phyloP scores from a whole-genome alignment of 2,329 filamentous ascomycete genomes.

The Tolypocladium tropicale region DNA sequence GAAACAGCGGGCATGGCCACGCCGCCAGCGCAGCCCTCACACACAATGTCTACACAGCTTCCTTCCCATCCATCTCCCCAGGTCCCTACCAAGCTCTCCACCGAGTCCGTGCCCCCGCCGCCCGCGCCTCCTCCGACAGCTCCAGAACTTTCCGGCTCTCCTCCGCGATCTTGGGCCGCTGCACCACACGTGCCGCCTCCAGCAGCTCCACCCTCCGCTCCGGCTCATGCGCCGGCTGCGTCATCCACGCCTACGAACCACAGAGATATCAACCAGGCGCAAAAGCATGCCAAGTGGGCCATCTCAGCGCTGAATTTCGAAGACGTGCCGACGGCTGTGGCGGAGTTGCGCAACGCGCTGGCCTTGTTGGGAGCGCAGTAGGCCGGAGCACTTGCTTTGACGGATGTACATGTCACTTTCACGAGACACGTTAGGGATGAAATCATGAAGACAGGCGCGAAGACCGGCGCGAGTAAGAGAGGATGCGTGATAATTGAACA shows the following conservation, averaged over 20 bases:
- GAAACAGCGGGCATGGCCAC: not conserved
- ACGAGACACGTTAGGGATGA: not conserved
- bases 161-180: too few relatives aligned
- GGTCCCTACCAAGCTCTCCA: slow-evolving; percentile 13
- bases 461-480: not conserved
- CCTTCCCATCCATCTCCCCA: slow-evolving; percentile 19
- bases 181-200: not conserved
- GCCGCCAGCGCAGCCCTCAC: not conserved
- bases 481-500: not conserved
- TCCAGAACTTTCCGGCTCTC: too few relatives aligned
- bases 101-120: slow-evolving; percentile 11
- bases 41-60: slow-evolving; percentile 4
- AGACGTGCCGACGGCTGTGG: slow-evolving; percentile 81
- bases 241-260: slow-evolving; percentile 11
- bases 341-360: slow-evolving; percentile 70
- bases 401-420: not conserved
- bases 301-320: slow-evolving; percentile 96
- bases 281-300: slow-evolving; percentile 95
- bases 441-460: too few relatives aligned
- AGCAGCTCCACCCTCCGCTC: too few relatives aligned
- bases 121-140: not conserved
- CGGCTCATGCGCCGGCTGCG: not conserved
- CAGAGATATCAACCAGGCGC: slow-evolving; percentile 65
- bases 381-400: not conserved
- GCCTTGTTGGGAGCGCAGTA: slow-evolving; percentile 51